Evolutionary conservation across 202 grass and related monocot genomes (phyloP), one percentile per base, ranked within the genome.

Genomic region (Setaria viridis): DNA sequence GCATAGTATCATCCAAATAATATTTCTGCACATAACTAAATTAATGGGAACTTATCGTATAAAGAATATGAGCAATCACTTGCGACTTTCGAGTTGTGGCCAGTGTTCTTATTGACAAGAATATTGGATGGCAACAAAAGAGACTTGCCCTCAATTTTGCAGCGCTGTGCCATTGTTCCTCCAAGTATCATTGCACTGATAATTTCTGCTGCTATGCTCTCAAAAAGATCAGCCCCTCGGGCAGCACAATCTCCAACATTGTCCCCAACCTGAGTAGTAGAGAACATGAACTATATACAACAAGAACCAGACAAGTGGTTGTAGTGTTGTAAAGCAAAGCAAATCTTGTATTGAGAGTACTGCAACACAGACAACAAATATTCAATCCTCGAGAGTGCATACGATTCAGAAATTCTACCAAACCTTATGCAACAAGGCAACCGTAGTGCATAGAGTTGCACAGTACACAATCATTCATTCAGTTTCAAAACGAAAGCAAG

Each of bases 131-230:
- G 33, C 3, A 75, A 71, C 10, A 67, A 60, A 84, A 69, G 77
- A 72, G 66, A 37, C 89, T 89, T 92, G 79, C 97, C 97, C 63
- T 99, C 97, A 82, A 99, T 96, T 96, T 96, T 99, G 90, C 97
- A 99, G 80, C 92, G 89, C 11, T 99, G 79, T 69, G 94, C 97
- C 97, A 99, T 99, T 47, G 97, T 94, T 84, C 91, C 97, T 62
- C 97, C 97, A 53, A 99, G 97, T 91, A 99, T 99, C 93, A 99
- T 99, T 64, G 97, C 97, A 87, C 97, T 99, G 62, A 99, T 99
- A 89, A 99, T 99, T 91, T 99, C 97, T 73, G 97, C 97, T 85
- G 97, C 93, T 86, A 99, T 99, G 73, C 97, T 99, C 90, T 99
- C 97, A 78, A 99, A 99, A 71, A 99, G 93, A 91, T 99, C 97